phyloP scores from a whole-genome alignment of 257 asterid species.

The Anisodus tanguticus region DNA sequence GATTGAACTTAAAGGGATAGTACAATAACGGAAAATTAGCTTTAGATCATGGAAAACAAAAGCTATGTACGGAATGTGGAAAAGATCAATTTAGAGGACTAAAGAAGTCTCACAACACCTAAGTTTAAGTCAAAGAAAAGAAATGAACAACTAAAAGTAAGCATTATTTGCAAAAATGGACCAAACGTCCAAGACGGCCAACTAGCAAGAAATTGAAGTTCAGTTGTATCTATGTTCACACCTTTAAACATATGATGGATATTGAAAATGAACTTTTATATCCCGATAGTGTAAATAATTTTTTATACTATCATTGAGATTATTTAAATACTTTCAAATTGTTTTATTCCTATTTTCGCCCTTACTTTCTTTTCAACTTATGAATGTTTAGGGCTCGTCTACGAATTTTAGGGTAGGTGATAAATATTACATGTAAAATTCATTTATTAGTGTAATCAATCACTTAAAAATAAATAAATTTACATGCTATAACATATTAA shows the following conservation, averaged over 20 bases:
- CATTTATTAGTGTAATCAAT: too few relatives aligned
- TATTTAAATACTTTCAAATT: too few relatives aligned
- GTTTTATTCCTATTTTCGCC: too few relatives aligned
- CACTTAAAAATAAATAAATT: too few relatives aligned
- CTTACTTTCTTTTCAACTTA: too few relatives aligned
- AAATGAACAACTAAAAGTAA: neutral
- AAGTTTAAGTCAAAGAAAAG: conserved; percentile 20
- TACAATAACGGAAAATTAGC: neutral
- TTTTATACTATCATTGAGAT: neutral
- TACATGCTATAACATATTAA: too few relatives aligned
- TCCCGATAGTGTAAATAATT: neutral
- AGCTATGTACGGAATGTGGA: neutral
- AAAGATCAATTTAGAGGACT: neutral
- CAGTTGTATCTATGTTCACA: neutral
- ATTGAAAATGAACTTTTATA: neutral
- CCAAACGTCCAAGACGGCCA: neutral
- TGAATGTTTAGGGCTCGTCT: too few relatives aligned
- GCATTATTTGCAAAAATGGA: neutral
- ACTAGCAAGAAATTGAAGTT: neutral
- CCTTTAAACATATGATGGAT: neutral
- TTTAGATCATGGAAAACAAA: neutral
- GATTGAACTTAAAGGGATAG: neutral
- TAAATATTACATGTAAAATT: too few relatives aligned
- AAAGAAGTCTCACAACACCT: conserved; percentile 19
- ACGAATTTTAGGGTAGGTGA: too few relatives aligned